Percentiles rank a stretch among this genome's conserved stretches.
Evolutionary conservation across 2,329 filamentous ascomycete genomes (phyloP).

Genomic region (Microdochium bolleyi): DNA sequence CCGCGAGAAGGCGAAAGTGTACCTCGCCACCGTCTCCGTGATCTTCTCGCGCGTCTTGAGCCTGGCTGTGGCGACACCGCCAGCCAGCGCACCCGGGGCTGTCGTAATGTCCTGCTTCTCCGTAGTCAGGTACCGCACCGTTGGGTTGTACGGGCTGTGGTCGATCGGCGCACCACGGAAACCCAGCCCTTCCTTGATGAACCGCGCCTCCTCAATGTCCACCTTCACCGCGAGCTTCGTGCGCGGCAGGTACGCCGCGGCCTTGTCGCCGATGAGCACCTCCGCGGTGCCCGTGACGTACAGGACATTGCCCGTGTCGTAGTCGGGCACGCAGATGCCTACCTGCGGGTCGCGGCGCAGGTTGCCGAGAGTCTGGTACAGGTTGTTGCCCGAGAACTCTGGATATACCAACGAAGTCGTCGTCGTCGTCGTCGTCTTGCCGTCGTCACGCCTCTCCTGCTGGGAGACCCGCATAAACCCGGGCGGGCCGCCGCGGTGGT

Average conservation of each 20-base stretch:
- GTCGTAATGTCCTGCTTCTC: constrained; percentile 36
- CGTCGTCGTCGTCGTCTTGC: neutral
- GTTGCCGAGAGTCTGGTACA: constrained; percentile 82
- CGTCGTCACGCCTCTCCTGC: constrained; percentile 32
- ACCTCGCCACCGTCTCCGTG: constrained; percentile 60
- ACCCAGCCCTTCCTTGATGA: constrained; percentile 56
- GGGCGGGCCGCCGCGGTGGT: constrained; percentile 66
- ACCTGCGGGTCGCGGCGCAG: constrained; percentile 57
- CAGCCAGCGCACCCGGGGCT: neutral
- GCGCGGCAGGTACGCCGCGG: constrained; percentile 54
- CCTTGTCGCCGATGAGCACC: constrained; percentile 57
- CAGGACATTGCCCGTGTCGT: constrained; percentile 62
- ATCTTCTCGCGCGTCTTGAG: constrained; percentile 52
- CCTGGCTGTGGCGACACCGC: constrained; percentile 33
- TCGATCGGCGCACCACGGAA: constrained; percentile 56
- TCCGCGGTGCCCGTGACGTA: constrained; percentile 65
- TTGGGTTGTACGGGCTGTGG: constrained; percentile 72
- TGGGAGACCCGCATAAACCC: constrained; percentile 66
- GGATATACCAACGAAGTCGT: constrained; percentile 58
- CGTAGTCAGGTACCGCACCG: constrained; percentile 52
- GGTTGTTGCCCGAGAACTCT: constrained; percentile 76
- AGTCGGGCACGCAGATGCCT: constrained; percentile 68
- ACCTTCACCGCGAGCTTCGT: constrained; percentile 68
- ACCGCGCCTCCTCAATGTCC: constrained; percentile 49
- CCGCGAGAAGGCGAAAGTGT: constrained; percentile 36